Percentiles rank a stretch among this genome's conserved stretches.
Conservation (phyloP, 495 filamentous ascomycete species). For the Clohesyomyces aquaticus region DNA sequence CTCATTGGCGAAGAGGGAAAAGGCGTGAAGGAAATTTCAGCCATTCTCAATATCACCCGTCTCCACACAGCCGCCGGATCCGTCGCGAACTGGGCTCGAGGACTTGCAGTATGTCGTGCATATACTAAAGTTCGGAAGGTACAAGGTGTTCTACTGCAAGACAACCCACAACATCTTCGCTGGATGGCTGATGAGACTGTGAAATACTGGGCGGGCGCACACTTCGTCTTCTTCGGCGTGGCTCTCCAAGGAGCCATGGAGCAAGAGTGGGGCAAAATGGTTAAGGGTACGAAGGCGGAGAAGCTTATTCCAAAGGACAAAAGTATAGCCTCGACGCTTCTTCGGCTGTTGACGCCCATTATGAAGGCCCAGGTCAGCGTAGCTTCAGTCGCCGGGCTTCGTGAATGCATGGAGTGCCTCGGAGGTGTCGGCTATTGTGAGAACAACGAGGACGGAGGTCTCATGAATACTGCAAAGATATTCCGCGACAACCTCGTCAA, state of each 20-base stretch:
- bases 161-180: constrained; percentile 63
- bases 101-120: constrained; percentile 63
- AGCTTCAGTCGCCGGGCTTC: constrained; percentile 57
- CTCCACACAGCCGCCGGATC: constrained; percentile 65
- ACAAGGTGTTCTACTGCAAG: constrained; percentile 52
- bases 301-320: constrained; percentile 18
- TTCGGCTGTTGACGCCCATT: constrained; percentile 68
- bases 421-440: constrained; percentile 79
- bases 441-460: constrained; percentile 58
- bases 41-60: constrained; percentile 70
- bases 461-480: constrained; percentile 65
- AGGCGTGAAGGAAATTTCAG: constrained; percentile 67
- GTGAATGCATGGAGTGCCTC: constrained; percentile 69
- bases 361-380: constrained; percentile 67
- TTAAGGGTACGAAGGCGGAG: constrained; percentile 22
- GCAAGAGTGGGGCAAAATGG: constrained; percentile 22
- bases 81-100: constrained; percentile 61
- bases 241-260: constrained; percentile 62
- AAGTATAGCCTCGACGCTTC: constrained; percentile 45
- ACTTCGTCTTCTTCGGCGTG: constrained; percentile 64
- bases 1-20: constrained; percentile 65
- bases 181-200: constrained; percentile 60
- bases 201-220: constrained; percentile 60
- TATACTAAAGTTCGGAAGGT: constrained; percentile 61
- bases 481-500: constrained; percentile 67